Evolutionary conservation across 1,284 basidiomycete genomes (phyloP).

Genomic region (Cryptococcus hybrid): DNA sequence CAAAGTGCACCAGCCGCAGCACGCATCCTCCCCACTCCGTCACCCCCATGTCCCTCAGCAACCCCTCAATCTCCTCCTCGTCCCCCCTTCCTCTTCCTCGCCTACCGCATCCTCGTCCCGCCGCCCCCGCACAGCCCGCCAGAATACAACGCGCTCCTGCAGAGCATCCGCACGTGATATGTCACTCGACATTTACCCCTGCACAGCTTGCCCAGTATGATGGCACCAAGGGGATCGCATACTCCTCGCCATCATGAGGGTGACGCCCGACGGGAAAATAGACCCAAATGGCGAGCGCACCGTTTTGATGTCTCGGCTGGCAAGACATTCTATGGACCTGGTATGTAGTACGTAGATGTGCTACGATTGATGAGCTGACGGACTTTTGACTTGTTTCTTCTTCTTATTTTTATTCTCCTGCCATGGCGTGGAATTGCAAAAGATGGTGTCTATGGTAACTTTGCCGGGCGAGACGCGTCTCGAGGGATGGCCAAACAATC

Average conservation of each 20-base stretch:
- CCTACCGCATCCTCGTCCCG: constrained; percentile 70
- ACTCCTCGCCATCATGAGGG: constrained; percentile 78
- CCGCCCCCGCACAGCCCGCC: constrained; percentile 41
- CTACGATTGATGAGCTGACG: neutral
- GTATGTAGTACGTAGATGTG: constrained; percentile 53
- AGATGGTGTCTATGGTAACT: constrained; percentile 96
- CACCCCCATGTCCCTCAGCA: no score
- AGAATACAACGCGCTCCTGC: constrained; percentile 77
- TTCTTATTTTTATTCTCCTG: no score
- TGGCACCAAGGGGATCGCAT: constrained; percentile 67
- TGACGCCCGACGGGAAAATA: constrained; percentile 43
- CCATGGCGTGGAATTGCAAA: neutral
- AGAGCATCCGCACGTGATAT: constrained; percentile 68
- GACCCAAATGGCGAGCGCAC: constrained; percentile 60
- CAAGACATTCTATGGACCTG: constrained; percentile 86
- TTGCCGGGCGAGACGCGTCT: constrained; percentile 90
- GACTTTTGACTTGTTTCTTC: neutral
- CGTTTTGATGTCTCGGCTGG: constrained; percentile 87
- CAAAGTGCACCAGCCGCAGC: no score
- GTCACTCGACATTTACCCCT: constrained; percentile 74
- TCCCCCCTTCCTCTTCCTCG: constrained; percentile 76
- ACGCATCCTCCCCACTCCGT: no score
- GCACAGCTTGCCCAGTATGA: constrained; percentile 67
- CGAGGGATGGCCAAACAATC: constrained; percentile 97
- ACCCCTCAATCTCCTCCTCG: constrained; percentile 58